Evolutionary conservation across 345 rosid genomes (phyloP), one percentile per base, ranked within the genome.

Genomic region (Carallia pectinifolia): DNA sequence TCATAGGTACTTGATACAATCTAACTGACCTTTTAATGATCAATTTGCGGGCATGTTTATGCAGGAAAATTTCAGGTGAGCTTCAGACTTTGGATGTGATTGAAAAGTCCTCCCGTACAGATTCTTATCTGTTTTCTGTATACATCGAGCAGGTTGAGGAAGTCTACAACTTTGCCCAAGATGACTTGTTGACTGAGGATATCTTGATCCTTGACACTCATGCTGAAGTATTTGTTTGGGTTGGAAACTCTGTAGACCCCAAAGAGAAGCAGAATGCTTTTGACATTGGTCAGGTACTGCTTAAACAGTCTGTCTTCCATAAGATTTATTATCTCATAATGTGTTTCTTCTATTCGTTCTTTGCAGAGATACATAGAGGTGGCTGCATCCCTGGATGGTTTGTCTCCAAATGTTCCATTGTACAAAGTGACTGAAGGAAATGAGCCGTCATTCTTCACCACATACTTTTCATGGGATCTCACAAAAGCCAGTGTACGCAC

Each of bases 161-260:
- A 85, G 81, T 96, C 71, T 85, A 88, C 88, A 90, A 90, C 82
- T 96, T 90, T 63, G 80, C 85, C 71, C 99, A 96, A 80, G 99
- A 92, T 80, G 99, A 96, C 75, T 87, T 96, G 44, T 79, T 96
- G 86, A 85, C 98, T 6, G 99, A 96, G 79, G 99, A 96, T 74
- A 81, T 89, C 74, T 76, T 90, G 87, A 79, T 96, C 73, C 90
- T 96, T 50, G 99, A 96, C 79, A 90, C 98, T 40, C 94, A 86
- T 71, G 94, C 96, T 67, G 99, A 92, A 80, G 97, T 92, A 66
- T 96, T 92, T 86, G 87, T 92, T 70, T 96, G 99, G 99, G 89
- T 92, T 82, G 99, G 99, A 62, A 92, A 90, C 59, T 89, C 81
- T 9, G 94, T 83, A 54, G 98, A 92, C 68, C 29, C 91, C 59